These are phyloP conservation scores for Alternaria postmessia DNA, from an alignment of 2,329 filamentous ascomycete genomes.

Conservation along the genomic window DNA sequence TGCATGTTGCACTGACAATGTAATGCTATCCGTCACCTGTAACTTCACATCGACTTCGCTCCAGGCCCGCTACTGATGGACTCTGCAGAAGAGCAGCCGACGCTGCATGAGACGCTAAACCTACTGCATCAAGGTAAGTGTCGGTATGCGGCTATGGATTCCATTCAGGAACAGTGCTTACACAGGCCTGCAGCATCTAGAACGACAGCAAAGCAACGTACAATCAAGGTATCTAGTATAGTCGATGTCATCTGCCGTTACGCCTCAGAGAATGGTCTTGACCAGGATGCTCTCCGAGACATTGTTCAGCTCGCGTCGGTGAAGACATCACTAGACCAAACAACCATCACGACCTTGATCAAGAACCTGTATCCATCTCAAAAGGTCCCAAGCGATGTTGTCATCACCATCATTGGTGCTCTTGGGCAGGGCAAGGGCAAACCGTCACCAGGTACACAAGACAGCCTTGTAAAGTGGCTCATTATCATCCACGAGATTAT, in stretches of 20 bases:
- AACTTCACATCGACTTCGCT: constrained; percentile 20
- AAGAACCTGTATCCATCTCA: constrained; percentile 79
- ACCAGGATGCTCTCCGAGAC: constrained; percentile 65
- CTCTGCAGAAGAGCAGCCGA: constrained; percentile 37
- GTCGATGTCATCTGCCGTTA: constrained; percentile 69
- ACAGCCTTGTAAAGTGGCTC: constrained; percentile 78
- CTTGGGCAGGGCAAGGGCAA: constrained; percentile 82
- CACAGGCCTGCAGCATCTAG: constrained; percentile 42
- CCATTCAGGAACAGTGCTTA: constrained; percentile 31
- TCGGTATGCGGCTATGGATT: constrained; percentile 23
- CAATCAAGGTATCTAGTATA: constrained; percentile 67
- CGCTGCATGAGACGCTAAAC: constrained; percentile 48
- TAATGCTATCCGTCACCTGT: constrained; percentile 46
- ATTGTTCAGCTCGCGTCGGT: constrained; percentile 73
- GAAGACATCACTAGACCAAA: constrained; percentile 77
- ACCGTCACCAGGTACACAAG: constrained; percentile 74
- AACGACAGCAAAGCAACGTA: constrained; percentile 70
- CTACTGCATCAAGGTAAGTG: constrained; percentile 47
- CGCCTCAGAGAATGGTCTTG: constrained; percentile 73
- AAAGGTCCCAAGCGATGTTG: constrained; percentile 66
- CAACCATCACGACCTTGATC: constrained; percentile 71
- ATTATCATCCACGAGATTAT: constrained; percentile 77
- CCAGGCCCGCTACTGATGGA: constrained; percentile 33
- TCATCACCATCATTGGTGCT: constrained; percentile 73
- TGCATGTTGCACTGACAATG: constrained; percentile 32